Base-by-base conservation (phyloP, 176 grass and related monocot species). In the Poa annua region DNA sequence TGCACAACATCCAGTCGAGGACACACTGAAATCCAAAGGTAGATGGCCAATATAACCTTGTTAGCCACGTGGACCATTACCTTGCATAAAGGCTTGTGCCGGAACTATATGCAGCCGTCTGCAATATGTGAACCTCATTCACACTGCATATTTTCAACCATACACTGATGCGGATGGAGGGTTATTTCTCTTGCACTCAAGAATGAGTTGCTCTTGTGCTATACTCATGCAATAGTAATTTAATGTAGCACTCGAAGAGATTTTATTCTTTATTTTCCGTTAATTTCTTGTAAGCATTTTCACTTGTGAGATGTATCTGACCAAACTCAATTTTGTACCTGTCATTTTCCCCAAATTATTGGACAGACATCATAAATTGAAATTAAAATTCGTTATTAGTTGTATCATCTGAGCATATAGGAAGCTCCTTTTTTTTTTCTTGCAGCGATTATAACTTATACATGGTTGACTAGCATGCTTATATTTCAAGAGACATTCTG, bases 241-340 rank as follows among this genome's bases (percentile, higher is more conserved):
- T 68, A 11, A 19, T 66, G 67, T 67, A 22, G 47, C 33, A 21
- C 34, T 54, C 35, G 2, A 77, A 45, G 33, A 45, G 56, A 36
- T 78, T 86, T 82, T 80, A n/a, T 59, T 74, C 34, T 67, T 56
- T 74, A 74, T 22, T 41, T 41, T 11, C 42, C 42, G 25, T 24
- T 33, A 8, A 44, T 70, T 24, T 84, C 45, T 49, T 90, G 52
- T 55, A 82, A 38, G 44, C 48, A 33, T 42, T 1, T 21, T 79
- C 33, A 12, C 50, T 21, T 55, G 17, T 33, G 10, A 77, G 21
- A 54, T 66, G 47, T 74, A 59, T 81, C 57, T 5, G 66, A 81
- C 47, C 36, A 26, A 24, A 24, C 48, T 16, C n/a, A 16, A 8
- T 50, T 54, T 61, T 76, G 41, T 59, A 71, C 33, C 10, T 19